Evolutionary conservation across 2,329 filamentous ascomycete species (phyloP), one percentile per base, ranked within the genome.

Genomic region (Fusarium chlamydosporum): DNA sequence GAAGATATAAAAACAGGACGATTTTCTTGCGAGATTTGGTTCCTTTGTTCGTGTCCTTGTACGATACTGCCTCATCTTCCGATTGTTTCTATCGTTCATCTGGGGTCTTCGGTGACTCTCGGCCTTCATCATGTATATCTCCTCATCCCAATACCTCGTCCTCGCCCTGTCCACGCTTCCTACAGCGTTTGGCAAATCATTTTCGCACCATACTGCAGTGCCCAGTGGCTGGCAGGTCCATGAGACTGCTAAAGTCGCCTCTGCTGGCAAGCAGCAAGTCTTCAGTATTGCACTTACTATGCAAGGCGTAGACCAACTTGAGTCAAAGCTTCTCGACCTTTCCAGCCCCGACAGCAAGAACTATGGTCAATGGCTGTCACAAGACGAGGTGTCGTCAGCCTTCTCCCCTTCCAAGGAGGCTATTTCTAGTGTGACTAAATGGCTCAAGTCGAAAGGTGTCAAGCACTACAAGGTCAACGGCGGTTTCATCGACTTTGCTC

Each of bases 281-380:
- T 67, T 68, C 46, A 68, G 64, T 11, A 57, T 68, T 29, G 65
- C 65, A 15, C 43, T 68, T 1, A 64, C 64, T 13, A 48, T 68
- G 63, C 56, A 67, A 60, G 64, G 63, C 15, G 35, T 64, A 1
- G 65, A 68, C 8, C 52, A 68, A 40, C 59, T 68, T 0, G 64
- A 68, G 51, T 55, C 64, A 5, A 67, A 68, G 42, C 53, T 68
- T 11, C 53, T 68, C 20, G 58, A 68, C 11, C 53, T 68, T 6
- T 67, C 65, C 23, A 68, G 52, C 45, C 65, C 65, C 4, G 65
- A 51, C 9, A 67, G 53, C 45, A 37, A 46, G 20, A 68, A 65
- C 48, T 68, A 68, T 16, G 64, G 65, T 9, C 29, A 68, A 18
- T 68, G 65, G 65, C 16, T 68, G 2, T 68, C 64, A 3, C 52